A percentile compares a stretch with the other conserved stretches of the same genome.
phyloP scores from a whole-genome alignment of 2,329 filamentous ascomycete genomes.

The Cladosporium sp. region DNA sequence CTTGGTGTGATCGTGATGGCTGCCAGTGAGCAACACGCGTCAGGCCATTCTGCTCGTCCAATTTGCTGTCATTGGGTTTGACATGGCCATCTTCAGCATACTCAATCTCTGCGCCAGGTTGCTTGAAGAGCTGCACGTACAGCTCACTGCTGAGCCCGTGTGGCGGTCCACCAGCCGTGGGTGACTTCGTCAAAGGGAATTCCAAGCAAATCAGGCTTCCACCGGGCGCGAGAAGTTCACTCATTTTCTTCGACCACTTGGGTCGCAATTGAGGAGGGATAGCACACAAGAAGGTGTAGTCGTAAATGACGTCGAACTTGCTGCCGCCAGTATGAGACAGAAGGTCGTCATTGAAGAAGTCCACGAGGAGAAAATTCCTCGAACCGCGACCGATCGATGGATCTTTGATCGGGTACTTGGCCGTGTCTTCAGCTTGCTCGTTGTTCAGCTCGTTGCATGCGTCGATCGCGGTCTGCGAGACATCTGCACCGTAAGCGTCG shows the following conservation, averaged over 20 bases:
- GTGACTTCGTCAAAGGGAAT: constrained; percentile 73
- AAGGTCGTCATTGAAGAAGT: constrained; percentile 69
- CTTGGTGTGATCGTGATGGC: constrained; percentile 58
- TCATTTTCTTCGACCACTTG: constrained; percentile 59
- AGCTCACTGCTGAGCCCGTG: constrained; percentile 69
- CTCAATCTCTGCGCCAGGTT: constrained; percentile 66
- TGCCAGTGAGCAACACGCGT: constrained; percentile 56
- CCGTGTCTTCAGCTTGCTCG: constrained; percentile 40
- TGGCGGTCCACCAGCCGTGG: constrained; percentile 68
- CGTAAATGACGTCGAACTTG: constrained; percentile 67
- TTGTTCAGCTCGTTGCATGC: constrained; percentile 50
- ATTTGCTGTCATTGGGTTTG: constrained; percentile 36
- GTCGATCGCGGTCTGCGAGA: constrained; percentile 54
- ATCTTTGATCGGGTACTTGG: constrained; percentile 48
- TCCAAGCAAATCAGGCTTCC: constrained; percentile 69
- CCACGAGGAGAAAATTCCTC: constrained; percentile 60
- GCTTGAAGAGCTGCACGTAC: constrained; percentile 70
- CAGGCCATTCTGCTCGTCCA: constrained; percentile 49
- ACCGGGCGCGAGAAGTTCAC: constrained; percentile 53
- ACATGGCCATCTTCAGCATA: constrained; percentile 61
- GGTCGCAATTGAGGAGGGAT: constrained; percentile 58
- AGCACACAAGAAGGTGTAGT: constrained; percentile 67
- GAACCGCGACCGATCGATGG: constrained; percentile 51
- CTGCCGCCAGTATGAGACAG: constrained; percentile 29
- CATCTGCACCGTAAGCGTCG: constrained; percentile 75